Percentiles rank a stretch among this genome's conserved stretches.
Conservation (phyloP, 805 yeast species). For the Cyberlindnera mississippiensis region DNA sequence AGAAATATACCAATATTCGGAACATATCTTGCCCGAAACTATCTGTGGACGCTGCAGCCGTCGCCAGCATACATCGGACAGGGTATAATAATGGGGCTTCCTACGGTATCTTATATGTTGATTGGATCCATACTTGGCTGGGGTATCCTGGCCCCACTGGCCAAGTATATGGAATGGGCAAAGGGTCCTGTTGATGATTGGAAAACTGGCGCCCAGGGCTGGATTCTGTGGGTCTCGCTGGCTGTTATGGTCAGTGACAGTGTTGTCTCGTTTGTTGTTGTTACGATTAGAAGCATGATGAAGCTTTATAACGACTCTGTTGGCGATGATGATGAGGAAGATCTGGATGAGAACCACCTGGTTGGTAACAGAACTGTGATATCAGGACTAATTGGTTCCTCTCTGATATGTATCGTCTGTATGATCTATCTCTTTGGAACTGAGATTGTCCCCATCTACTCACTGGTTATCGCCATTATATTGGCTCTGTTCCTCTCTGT, state of each 20-base stretch:
- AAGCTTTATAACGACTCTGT: conserved; percentile 11
- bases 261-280: conserved; percentile 69
- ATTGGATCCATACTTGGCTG: conserved; percentile 89
- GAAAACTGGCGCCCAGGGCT: conserved; percentile 93
- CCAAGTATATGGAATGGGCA: conserved; percentile 75
- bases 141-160: conserved; percentile 84
- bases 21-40: conserved; percentile 47
- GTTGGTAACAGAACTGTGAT: conserved; percentile 47
- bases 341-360: conserved; percentile 39
- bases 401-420: conserved; percentile 61
- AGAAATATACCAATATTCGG: conserved; percentile 79
- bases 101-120: conserved; percentile 87
- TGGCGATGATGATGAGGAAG: conserved; percentile 19
- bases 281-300: conserved; percentile 43
- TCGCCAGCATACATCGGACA: conserved; percentile 98
- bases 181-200: conserved; percentile 88
- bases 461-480: conserved; percentile 62
- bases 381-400: conserved; percentile 61
- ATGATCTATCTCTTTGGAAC: conserved; percentile 66
- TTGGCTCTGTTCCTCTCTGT: conserved; percentile 78
- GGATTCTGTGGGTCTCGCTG: conserved; percentile 93
- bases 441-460: conserved; percentile 61
- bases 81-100: conserved; percentile 95
- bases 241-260: conserved; percentile 95
- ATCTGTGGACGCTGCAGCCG: conserved; percentile 88